Evolutionary conservation across 805 yeast species (phyloP), one percentile per base, ranked within the genome.

Genomic region (Dipodascus geniculatus): DNA sequence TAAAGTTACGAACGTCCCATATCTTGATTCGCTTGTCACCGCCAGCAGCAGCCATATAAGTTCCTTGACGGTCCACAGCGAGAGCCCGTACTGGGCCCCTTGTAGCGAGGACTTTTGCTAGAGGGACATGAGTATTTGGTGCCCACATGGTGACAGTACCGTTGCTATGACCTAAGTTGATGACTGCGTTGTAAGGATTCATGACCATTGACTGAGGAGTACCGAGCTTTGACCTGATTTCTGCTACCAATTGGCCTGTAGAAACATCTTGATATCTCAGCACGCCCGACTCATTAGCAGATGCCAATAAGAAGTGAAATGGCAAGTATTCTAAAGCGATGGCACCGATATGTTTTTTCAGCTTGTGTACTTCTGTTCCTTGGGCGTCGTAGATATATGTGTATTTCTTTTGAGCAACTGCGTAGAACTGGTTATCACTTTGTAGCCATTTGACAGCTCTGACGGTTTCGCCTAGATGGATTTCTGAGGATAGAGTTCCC

Each of bases 111-210:
- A 93, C 69, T 65, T 87, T 88, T 2, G 80, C 98, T 56, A 91
- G 71, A 1, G 98, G 95, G 4, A 87, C 79, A 3, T 88, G 74
- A 83, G 86, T 82, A 51, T 82, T 79, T 3, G 99, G 99, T 0
- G 96, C 78, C 98, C 98, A 93, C 49, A 93, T 71, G 0, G 97
- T 78, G 0, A 93, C 96, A 4, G 88, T 83, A 56, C 99, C 99
- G 64, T 87, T 91, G 8, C 85, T 78, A 65, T 90, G 97, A 33
- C 99, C 99, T 55, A 89, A 74, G 67, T 93, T 95, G 73, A 90
- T 81, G 16, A 91, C 86, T 0, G 97, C 99, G 66, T 93, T 93
- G 85, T 95, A 88, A 2, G 96, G 96, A 65, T 91, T 93, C 61
- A 87, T 96, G 51, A 83, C 73, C 89, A 91, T 81, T 3, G 91